Percentiles rank a stretch among this genome's conserved stretches.
These are phyloP conservation scores for Clonostachys rosea DNA, from an alignment of 2,329 filamentous ascomycete species.

Conservation along the genomic window DNA sequence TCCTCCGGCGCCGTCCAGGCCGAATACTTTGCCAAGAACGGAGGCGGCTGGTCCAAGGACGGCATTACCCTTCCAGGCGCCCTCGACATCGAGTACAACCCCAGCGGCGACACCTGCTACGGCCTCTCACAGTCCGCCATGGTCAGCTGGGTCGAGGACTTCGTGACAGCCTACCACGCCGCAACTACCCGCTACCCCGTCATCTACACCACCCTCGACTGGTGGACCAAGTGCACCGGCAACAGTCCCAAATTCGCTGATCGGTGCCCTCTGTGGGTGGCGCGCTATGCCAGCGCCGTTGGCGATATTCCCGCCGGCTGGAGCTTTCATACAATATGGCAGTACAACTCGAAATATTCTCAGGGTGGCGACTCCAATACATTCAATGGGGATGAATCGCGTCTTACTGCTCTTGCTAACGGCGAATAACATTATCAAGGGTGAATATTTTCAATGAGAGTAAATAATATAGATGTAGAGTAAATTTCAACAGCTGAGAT, in stretches of 20 bases:
- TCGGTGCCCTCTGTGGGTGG: conserved; percentile 40
- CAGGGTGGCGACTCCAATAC: conserved; percentile 48
- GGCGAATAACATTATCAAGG: not conserved
- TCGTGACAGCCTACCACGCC: conserved; percentile 41
- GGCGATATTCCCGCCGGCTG: conserved; percentile 44
- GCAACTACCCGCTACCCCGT: conserved; percentile 41
- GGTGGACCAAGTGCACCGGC: conserved; percentile 48
- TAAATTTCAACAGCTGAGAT: no score
- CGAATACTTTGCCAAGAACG: conserved; percentile 43
- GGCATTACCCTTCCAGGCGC: conserved; percentile 50
- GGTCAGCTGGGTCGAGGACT: conserved; percentile 45
- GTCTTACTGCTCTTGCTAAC: conserved; percentile 1
- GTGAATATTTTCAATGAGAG: no score
- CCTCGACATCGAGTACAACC: conserved; percentile 46
- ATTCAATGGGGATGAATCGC: conserved; percentile 36
- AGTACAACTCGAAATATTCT: conserved; percentile 39
- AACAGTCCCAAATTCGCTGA: conserved; percentile 37
- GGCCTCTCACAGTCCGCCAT: conserved; percentile 35
- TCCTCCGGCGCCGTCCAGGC: conserved; percentile 42
- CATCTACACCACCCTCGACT: conserved; percentile 45
- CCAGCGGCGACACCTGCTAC: conserved; percentile 32
- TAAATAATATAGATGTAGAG: no score
- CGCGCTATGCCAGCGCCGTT: conserved; percentile 29
- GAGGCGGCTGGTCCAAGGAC: conserved; percentile 47
- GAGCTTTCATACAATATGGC: conserved; percentile 50